These are phyloP conservation scores for Fusarium haematococcum DNA, from an alignment of 2,329 filamentous ascomycete species.

Conservation along the genomic window DNA sequence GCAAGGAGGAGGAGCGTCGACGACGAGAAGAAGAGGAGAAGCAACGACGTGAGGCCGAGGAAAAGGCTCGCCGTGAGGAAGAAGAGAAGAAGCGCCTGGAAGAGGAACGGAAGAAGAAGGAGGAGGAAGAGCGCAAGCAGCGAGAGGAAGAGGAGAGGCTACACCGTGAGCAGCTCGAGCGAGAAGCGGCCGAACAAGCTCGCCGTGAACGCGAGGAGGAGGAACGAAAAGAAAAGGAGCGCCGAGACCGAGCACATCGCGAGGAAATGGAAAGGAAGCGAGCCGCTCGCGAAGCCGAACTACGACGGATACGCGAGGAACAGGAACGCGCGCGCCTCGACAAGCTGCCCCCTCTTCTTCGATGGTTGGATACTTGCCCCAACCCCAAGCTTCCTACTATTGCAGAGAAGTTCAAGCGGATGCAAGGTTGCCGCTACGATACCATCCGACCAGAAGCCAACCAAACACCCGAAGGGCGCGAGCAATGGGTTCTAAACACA, in stretches of 20 bases:
- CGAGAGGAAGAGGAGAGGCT: slow-evolving; percentile 61
- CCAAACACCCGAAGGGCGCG: slow-evolving; percentile 67
- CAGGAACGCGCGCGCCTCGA: slow-evolving; percentile 66
- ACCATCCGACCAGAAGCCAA: slow-evolving; percentile 67
- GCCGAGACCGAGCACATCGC: slow-evolving; percentile 56
- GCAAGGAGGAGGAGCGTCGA: slow-evolving; percentile 52
- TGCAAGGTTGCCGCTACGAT: slow-evolving; percentile 73
- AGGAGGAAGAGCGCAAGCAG: slow-evolving; percentile 52
- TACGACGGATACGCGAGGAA: slow-evolving; percentile 63
- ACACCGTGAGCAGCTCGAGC: slow-evolving; percentile 58
- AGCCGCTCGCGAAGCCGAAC: slow-evolving; percentile 64
- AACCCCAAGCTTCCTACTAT: slow-evolving; percentile 64
- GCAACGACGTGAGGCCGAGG: slow-evolving; percentile 52
- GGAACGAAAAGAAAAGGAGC: slow-evolving; percentile 63
- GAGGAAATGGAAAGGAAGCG: slow-evolving; percentile 62
- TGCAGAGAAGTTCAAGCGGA: slow-evolving; percentile 66
- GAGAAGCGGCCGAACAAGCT: slow-evolving; percentile 62
- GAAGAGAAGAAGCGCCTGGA: slow-evolving; percentile 52
- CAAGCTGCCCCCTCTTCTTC: slow-evolving; percentile 69
- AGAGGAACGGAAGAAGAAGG: slow-evolving; percentile 55
- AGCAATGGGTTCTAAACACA: slow-evolving; percentile 75
- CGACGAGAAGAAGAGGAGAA: slow-evolving; percentile 52
- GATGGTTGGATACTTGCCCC: slow-evolving; percentile 67
- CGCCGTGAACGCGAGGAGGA: slow-evolving; percentile 64
- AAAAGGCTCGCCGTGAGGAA: slow-evolving; percentile 52